Base-by-base conservation (phyloP, 2,329 filamentous ascomycete species). In the Huntiella savannae region DNA sequence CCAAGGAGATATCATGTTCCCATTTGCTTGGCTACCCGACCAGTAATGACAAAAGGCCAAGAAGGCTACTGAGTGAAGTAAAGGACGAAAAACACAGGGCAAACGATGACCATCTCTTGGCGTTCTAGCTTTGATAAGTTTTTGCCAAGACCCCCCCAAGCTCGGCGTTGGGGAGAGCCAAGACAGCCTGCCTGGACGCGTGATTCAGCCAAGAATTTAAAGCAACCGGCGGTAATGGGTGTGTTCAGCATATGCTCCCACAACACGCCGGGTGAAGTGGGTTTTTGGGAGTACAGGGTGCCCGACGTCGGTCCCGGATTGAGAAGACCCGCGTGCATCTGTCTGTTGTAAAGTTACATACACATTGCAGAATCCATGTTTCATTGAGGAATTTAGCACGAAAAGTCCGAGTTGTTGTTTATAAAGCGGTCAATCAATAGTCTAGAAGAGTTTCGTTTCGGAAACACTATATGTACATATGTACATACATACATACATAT, bases 141-240 rank as follows among this genome's bases (percentile, higher is more conserved):
- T 49, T 49, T 42, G 47, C 47, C 47, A 49, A 49, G 47, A 40
- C 47, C 39, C 43, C 43, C 16, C n/a, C 39, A 41, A 45, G 47
- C 42, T 49, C 47, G 47, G 47, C 47, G 47, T 49, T 49, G 40
- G 17, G 13, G 32, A 35, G 47, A 41, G 47, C 47, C 47, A 49
- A 49, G 47, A 49, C 22, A 44, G 47, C 28, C 41, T 40, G 19
- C 42, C 36, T 33, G 13, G 32, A 49, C 42, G 47, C 42, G 47
- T 49, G 47, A 49, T 41, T 37, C 41, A 49, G 32, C 37, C 39
- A 42, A 49, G 47, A 41, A 45, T 39, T 33, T 19, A 12, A 28
- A 45, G 43, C 19, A 45, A 34, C 12, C 22, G 22, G 22, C 22
- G 22, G 22, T 10, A 28, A 28, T 28, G 22, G 7, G 22, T 28